Base-by-base conservation (phyloP, 352 stramenopile genomes). In the Globisporangium uncinulatum region DNA sequence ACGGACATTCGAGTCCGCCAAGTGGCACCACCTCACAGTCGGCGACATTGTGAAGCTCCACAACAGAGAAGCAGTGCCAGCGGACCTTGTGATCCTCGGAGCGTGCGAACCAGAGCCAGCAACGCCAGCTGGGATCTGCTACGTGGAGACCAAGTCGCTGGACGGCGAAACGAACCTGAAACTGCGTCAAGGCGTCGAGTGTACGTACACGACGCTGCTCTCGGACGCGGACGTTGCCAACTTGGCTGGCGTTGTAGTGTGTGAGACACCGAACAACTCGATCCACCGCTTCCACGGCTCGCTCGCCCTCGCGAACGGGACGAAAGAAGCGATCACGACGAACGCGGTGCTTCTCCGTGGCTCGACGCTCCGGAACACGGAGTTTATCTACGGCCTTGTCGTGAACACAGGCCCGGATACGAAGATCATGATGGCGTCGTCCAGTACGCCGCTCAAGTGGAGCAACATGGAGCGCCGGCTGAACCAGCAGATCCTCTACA, bases 111-210 rank as follows among this genome's bases (percentile, higher is more conserved):
- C 85, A 0, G 81, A 96, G 17, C 69, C 75, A 2, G 56, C 63
- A 1, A 76, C 83, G 45, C 86, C 89, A 0, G 71, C 71, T 0
- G 89, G 90, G 1, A 92, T 95, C 43, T 96, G 85, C 61, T 97
- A 96, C 56, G 88, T 97, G 29, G 86, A 97, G 70, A 97, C 91
- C 45, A 94, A 96, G 49, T 96, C 86, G 11, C 71, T 97, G n/a
- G 91, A 97, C 57, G 91, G 91, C 34, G 91, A 97, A 63, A 97
- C 91, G 6, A 97, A 97, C 55, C 65, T 98, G 6, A 98, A 98
- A 71, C 75, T 96, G 0, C 71, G 90, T 21, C 77, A 95, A 51
- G 86, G 82, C 31, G 57, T 94, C 0, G 85, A 94, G 44, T 70
- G 66, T 8, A 90, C 83, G 50, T 94, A 94, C 63, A 87, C 83